Evolutionary conservation across 208 protist genomes (phyloP), one percentile per base, ranked within the genome.

Genomic region (Wallacemonas sp.): DNA sequence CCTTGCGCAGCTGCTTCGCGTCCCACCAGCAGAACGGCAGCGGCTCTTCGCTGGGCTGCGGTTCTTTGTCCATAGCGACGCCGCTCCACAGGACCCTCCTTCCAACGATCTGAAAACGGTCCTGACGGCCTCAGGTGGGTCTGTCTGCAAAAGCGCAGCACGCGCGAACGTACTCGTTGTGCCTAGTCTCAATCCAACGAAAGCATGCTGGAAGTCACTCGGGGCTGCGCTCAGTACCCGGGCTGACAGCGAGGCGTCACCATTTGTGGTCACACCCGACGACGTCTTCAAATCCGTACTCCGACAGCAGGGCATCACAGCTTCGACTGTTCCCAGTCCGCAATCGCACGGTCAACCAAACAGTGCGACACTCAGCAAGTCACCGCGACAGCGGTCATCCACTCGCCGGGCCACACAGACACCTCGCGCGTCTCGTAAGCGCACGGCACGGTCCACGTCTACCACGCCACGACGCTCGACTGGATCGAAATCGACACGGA

Each of bases 271-370:
- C 14, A 67, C 78, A 33, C 80, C 77, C 11, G 79, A 86, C 38
- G 78, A 90, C 65, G n/a, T 92, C 17, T 92, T 92, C 64, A 74
- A 78, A 55, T 77, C 71, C 26, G 78, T 92, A 1, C 68, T 92
- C 21, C 86, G 83, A 65, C 86, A 92, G 65, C 65, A 63, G 1
- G 68, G 48, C 2, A 65, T 68, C 32, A 65, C 38, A 16, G 36
- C 21, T 32, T 81, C 76, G 21, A 78, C 79, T 14, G 72, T 88
- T 6, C 6, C 36, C 36, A 41, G 9, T 41, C 36, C 9, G 9
- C 36, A 41, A 41, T 17, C 9, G 9, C 36, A 41, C 36, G 36
- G 36, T 41, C 36, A 41, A 17, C 36, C n/a, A n/a, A n/a, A n/a
- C n/a, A n/a, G n/a, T n/a, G n/a, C n/a, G n/a, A n/a, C n/a, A n/a